Percentiles rank a stretch among this genome's conserved stretches.
Evolutionary conservation across 805 yeast species (phyloP).

Genomic region (Myxozyma udenii): DNA sequence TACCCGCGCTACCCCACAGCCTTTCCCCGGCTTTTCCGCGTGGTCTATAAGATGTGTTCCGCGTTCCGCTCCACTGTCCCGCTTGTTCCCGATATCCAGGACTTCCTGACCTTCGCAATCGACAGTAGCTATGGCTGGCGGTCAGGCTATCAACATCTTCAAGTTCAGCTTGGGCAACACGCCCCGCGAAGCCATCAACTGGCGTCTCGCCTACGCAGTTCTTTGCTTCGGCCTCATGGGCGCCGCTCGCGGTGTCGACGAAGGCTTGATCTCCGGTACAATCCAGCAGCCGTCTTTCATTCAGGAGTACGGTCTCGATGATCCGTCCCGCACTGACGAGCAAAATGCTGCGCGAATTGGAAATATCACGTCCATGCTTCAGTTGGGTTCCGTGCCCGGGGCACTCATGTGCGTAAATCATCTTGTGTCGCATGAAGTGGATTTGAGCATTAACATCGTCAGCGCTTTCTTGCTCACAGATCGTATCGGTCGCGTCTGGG

Average conservation of each 20-base stretch:
- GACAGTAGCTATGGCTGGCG: conserved; percentile 1
- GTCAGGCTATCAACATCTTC: background rate
- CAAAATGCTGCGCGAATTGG: conserved; percentile 49
- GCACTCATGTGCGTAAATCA: conserved; percentile 38
- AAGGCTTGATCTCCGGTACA: conserved; percentile 51
- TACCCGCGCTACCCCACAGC: too few relatives aligned
- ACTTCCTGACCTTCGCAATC: too few relatives aligned
- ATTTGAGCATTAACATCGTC: background rate
- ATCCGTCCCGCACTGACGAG: conserved; percentile 34
- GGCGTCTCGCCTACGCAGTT: conserved; percentile 46
- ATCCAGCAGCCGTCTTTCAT: conserved; percentile 46
- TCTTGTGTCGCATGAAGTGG: background rate
- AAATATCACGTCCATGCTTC: conserved; percentile 59
- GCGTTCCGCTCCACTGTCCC: too few relatives aligned
- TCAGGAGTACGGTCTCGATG: conserved; percentile 44
- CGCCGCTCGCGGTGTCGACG: conserved; percentile 57
- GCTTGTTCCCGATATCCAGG: too few relatives aligned
- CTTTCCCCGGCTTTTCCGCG: too few relatives aligned
- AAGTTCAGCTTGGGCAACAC: background rate
- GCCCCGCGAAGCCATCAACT: conserved; percentile 36
- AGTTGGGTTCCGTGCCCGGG: conserved; percentile 55
- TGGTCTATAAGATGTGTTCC: too few relatives aligned
- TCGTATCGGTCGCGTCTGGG: conserved; percentile 50
- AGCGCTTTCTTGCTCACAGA: conserved; percentile 49
- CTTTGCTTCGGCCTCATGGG: conserved; percentile 46